Base-by-base conservation (phyloP, 1,284 basidiomycete species). In the Tetrapyrgos nigripes region DNA sequence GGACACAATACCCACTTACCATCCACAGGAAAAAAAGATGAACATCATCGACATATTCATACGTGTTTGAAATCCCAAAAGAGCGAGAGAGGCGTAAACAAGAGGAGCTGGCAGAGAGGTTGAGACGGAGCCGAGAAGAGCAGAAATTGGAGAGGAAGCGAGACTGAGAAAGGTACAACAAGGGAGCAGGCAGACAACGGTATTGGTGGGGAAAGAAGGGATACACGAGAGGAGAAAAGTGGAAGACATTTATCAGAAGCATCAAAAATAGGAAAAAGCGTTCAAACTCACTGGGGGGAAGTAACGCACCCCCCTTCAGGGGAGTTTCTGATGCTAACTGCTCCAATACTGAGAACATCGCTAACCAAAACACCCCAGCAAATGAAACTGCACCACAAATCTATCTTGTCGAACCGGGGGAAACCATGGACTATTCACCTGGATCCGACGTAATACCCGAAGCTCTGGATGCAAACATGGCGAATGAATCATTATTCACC, bases 231-330 rank as follows among this genome's bases (percentile, higher is more conserved):
- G n/a, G n/a, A n/a, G n/a, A n/a, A n/a, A 35, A 33, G 21, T 14
- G 28, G 45, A 23, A 28, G n/a, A 31, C 21, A 17, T 3, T 5
- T n/a, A 31, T 24, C 24, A 43, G 4, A 44, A 14, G 4, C 19
- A 17, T 13, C 21, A 53, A 17, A 4, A 19, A 13, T 31, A 23
- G 24, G 19, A 17, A 13, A 19, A 27, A 48, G 55, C 31, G 26
- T 43, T 29, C 29, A 50, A 43, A 46, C 21, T 53, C 26, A 45
- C 17, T 53, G 40, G 52, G 52, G 52, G 52, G 40, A 45, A 45
- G 35, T 44, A 3, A 53, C 8, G 24, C 24, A 28, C 40, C 52
- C 52, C n/a, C n/a, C n/a, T n/a, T n/a, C n/a, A n/a, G n/a, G n/a
- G n/a, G n/a, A n/a, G n/a, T n/a, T n/a, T n/a, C 52, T 43, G 45